These are phyloP conservation scores for Starmerella ratchasimensis DNA, from an alignment of 805 yeast species.

Conservation along the genomic window DNA sequence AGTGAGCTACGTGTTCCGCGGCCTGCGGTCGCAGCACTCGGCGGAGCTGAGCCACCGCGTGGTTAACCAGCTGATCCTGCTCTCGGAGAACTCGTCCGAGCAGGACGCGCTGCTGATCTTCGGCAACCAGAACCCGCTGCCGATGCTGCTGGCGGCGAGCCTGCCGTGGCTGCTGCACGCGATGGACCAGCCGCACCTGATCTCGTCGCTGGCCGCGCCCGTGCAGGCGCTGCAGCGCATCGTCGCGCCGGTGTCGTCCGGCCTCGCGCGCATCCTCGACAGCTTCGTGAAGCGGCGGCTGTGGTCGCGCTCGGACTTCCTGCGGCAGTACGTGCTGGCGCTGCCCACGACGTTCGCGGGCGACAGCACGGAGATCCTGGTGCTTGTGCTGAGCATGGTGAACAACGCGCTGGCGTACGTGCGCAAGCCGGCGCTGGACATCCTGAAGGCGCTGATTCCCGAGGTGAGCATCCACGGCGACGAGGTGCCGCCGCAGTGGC, in stretches of 20 bases:
- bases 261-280: slow-evolving; percentile 55
- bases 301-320: slow-evolving; percentile 79
- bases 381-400: slow-evolving; percentile 62
- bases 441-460: slow-evolving; percentile 63
- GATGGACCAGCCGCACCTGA: slow-evolving; percentile 41
- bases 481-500: slow-evolving; percentile 54
- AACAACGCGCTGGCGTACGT: slow-evolving; percentile 71
- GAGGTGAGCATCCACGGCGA: slow-evolving; percentile 60
- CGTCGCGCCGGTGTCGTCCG: slow-evolving; percentile 30
- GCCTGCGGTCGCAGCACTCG: slow-evolving; percentile 67
- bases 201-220: slow-evolving; percentile 42
- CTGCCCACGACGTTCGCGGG: slow-evolving; percentile 59
- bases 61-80: slow-evolving; percentile 42
- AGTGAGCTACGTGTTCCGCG: slow-evolving; percentile 64
- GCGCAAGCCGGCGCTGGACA: slow-evolving; percentile 61
- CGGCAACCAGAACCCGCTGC: slow-evolving; percentile 51
- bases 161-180: slow-evolving; percentile 79
- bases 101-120: slow-evolving; percentile 38
- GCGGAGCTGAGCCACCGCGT: slow-evolving; percentile 65
- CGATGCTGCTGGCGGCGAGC: slow-evolving; percentile 62
- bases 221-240: slow-evolving; percentile 29
- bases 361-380: slow-evolving; percentile 59
- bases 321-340: slow-evolving; percentile 63
- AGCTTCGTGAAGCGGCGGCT: slow-evolving; percentile 69
- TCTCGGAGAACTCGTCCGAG: slow-evolving; percentile 47